Evolutionary conservation across 495 filamentous ascomycete genomes (phyloP).

Genomic region (Achaetomiella virescens): DNA sequence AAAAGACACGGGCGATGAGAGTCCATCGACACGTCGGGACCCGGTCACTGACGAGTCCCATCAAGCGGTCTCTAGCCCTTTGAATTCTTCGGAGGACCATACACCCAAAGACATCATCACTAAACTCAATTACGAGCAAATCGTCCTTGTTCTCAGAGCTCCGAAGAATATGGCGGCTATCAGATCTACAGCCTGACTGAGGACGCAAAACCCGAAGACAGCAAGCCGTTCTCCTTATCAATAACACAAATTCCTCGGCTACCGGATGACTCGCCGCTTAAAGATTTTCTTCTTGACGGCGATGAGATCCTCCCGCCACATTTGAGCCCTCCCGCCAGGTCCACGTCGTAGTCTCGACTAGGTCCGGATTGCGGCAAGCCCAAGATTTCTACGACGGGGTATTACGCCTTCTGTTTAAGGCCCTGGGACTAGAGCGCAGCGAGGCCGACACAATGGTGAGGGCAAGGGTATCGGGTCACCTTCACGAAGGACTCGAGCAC

Average conservation of each 20-base stretch:
- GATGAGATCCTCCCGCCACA: conserved; percentile 26
- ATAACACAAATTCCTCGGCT: conserved; percentile 15
- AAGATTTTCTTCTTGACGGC: conserved; percentile 22
- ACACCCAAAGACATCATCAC: background rate
- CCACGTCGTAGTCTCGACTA: conserved; percentile 66
- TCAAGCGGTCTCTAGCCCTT: background rate
- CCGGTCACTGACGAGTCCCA: background rate
- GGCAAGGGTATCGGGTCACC: conserved; percentile 39
- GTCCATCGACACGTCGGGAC: background rate
- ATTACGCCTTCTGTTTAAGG: conserved; percentile 52
- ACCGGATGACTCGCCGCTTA: conserved; percentile 26
- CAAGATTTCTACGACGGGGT: conserved; percentile 48
- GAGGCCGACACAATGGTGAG: too few relatives aligned
- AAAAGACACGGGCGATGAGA: background rate
- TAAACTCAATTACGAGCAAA: conserved; percentile 26
- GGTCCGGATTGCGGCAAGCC: conserved; percentile 63
- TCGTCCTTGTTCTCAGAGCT: conserved; percentile 28
- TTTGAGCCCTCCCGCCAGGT: conserved; percentile 33
- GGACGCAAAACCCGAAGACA: background rate
- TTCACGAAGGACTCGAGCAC: conserved; percentile 55
- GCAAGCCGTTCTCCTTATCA: conserved; percentile 27
- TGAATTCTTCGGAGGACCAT: background rate
- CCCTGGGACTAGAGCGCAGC: conserved; percentile 1
- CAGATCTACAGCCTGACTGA: conserved; percentile 34
- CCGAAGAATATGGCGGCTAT: conserved; percentile 14